Evolutionary conservation across 441 rosid species (phyloP).

Genomic region (Gossypium gossypioides): DNA sequence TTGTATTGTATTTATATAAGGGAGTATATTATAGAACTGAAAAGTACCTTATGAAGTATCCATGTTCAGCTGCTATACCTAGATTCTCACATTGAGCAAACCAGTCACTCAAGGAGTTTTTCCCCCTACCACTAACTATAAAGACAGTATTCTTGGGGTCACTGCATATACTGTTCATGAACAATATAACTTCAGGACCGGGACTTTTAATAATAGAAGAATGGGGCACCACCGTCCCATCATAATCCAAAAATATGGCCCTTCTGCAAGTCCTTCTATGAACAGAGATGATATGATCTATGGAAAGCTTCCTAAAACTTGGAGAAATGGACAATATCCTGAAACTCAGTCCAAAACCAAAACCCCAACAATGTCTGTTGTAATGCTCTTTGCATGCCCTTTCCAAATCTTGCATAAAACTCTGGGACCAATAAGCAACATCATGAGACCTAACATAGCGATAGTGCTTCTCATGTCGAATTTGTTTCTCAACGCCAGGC

Average conservation of each 20-base stretch:
- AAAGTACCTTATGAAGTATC: constrained; percentile 13
- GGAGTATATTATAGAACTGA: not conserved
- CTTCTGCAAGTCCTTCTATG: constrained; percentile 7
- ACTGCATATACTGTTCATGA: constrained; percentile 10
- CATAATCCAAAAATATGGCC: constrained; percentile 19
- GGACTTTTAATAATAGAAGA: constrained; percentile 11
- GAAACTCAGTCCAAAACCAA: constrained; percentile 15
- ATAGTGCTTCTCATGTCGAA: constrained; percentile 16
- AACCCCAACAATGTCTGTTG: constrained; percentile 16
- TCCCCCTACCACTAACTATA: constrained; percentile 17
- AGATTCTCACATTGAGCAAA: constrained; percentile 13
- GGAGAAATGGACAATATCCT: constrained; percentile 28
- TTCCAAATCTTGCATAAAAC: constrained; percentile 24
- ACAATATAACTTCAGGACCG: constrained; percentile 3
- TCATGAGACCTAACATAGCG: constrained; percentile 16
- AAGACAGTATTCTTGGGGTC: constrained; percentile 14
- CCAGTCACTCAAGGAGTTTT: constrained; percentile 15
- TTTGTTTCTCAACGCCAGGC: constrained; percentile 11
- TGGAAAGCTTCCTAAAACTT: constrained; percentile 12
- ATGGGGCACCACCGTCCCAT: constrained; percentile 16
- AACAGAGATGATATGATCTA: constrained; percentile 12
- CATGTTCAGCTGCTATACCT: constrained; percentile 19
- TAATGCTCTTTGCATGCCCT: constrained; percentile 41
- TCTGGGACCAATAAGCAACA: constrained; percentile 15
- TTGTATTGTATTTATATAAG: not conserved